Evolutionary conservation across 305 asterid species (phyloP), one percentile per base, ranked within the genome.

Genomic region (Fraxinus sp.): DNA sequence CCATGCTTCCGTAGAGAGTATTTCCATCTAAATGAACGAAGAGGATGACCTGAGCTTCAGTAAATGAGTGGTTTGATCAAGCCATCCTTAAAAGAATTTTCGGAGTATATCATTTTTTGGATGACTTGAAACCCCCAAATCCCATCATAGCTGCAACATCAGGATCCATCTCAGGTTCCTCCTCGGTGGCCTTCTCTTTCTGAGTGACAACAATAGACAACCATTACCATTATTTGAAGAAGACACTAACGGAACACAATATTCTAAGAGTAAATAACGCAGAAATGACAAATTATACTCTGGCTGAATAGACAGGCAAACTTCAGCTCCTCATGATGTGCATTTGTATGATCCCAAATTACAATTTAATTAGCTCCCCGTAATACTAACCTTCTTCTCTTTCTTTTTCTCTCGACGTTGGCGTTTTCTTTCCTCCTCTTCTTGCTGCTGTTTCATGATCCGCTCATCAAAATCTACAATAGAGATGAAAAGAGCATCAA

Each of bases 71-170:
- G 74, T 66, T 66, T 66, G 74, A 66, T 26, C 73, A 26, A 9
- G 73, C 33, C 3, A 46, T 66, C 33, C 36, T 24, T 10, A 3
- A 68, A 68, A 18, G 36, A 13, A 68, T 11, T 13, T 26, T 11
- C 7, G 8, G 37, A 26, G 18, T 30, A 13, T 6, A 80, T 93
- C 92, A 95, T 86, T 94, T 94, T 80, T 95, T 95, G 39, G 97
- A 89, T 3, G 99, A 85, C 59, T 93, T 79, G 77, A 95, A 95
- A 80, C 99, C 99, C 68, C 99, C 99, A 55, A 96, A 96, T 74
- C 99, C 99, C 99, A 96, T 96, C 97, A 92, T 86, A 75, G 97
- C 91, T 20, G 99, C 97, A 77, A 96, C 90, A 66, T 96, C 98
- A 22, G 97, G 92, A 90, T 96, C 98, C 7, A 93, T 83, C 85